A percentile compares a stretch with the other conserved stretches of the same genome.
These are phyloP conservation scores for Arthromyces matolae DNA, from an alignment of 768 basidiomycete genomes.

Conservation along the genomic window DNA sequence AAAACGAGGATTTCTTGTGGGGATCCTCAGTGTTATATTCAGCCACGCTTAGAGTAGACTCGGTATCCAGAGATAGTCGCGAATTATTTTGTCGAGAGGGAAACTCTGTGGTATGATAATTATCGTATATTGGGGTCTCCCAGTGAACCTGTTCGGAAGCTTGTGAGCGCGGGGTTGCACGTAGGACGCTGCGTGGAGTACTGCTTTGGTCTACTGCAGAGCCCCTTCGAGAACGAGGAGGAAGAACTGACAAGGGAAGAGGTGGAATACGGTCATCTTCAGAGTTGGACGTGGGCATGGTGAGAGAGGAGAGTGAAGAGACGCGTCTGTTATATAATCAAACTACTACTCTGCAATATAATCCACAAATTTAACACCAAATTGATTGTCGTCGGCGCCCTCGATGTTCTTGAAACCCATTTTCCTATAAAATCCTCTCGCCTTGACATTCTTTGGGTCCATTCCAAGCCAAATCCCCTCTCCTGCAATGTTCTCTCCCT, in stretches of 20 bases:
- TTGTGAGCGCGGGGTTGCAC: slow-evolving; percentile 13
- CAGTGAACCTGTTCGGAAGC: slow-evolving; percentile 20
- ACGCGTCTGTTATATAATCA: slow-evolving; percentile 9
- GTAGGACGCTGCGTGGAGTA: slow-evolving; percentile 2
- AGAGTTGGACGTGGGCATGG: no score
- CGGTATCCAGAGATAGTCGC: slow-evolving; percentile 34
- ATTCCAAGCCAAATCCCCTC: slow-evolving; percentile 65
- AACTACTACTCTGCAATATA: slow-evolving; percentile 17
- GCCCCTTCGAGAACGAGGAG: slow-evolving; percentile 3
- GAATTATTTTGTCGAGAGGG: slow-evolving; percentile 21
- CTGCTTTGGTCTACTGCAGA: slow-evolving; percentile 1
- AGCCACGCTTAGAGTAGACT: slow-evolving; percentile 30
- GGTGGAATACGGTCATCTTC: background rate
- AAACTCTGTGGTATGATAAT: slow-evolving; percentile 19
- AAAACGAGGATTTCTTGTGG: slow-evolving; percentile 43
- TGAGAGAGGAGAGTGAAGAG: no score
- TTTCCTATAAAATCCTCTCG: slow-evolving; percentile 56
- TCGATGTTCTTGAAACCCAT: slow-evolving; percentile 60
- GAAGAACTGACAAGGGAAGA: background rate
- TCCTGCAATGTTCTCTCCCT: slow-evolving; percentile 36
- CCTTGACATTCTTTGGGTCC: slow-evolving; percentile 58
- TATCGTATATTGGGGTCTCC: slow-evolving; percentile 26
- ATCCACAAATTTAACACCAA: slow-evolving; percentile 54
- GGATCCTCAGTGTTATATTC: slow-evolving; percentile 20
- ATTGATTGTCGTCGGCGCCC: slow-evolving; percentile 43